Percentiles rank a stretch among this genome's conserved stretches.
These are phyloP conservation scores for Phaeosphaeria sp. DNA, from an alignment of 2,329 filamentous ascomycete genomes.

Conservation along the genomic window DNA sequence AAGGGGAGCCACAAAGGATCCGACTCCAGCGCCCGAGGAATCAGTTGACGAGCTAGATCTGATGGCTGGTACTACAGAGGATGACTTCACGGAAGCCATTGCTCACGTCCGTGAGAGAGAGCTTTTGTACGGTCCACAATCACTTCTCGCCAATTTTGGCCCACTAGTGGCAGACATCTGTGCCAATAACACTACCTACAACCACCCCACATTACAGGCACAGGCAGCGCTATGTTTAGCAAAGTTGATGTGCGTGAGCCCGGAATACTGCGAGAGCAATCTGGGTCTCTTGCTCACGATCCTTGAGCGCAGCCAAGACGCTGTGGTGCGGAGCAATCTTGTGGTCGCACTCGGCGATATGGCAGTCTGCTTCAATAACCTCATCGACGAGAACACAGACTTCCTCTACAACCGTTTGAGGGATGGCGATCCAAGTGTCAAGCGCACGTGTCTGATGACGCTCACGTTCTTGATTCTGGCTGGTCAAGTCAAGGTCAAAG, in stretches of 20 bases:
- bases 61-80: constrained; percentile 94
- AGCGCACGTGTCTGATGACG: constrained; percentile 98
- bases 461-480: constrained; percentile 96
- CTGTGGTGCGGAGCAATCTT: constrained; percentile 92
- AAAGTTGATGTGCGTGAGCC: constrained; percentile 98
- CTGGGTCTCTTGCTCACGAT: constrained; percentile 95
- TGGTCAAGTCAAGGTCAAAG: constrained; percentile 99
- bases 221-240: constrained; percentile 93
- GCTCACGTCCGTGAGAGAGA: constrained; percentile 84
- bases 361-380: constrained; percentile 99
- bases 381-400: constrained; percentile 99
- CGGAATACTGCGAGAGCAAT: constrained; percentile 94
- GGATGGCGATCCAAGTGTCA: constrained; percentile 86
- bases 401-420: constrained; percentile 94
- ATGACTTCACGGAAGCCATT: constrained; percentile 90
- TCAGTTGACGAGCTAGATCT: constrained; percentile 86
- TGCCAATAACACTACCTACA: constrained; percentile 86
- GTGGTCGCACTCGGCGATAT: constrained; percentile 98
- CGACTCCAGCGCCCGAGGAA: constrained; percentile 63
- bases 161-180: constrained; percentile 93
- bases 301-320: constrained; percentile 90
- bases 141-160: constrained; percentile 87
- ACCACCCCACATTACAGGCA: constrained; percentile 87
- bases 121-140: constrained; percentile 80
- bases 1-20: constrained; percentile 49